Percentiles rank a stretch among this genome's conserved stretches.
These are phyloP conservation scores for Puya raimondii DNA, from an alignment of 176 grass and related monocot genomes.

Conservation along the genomic window DNA sequence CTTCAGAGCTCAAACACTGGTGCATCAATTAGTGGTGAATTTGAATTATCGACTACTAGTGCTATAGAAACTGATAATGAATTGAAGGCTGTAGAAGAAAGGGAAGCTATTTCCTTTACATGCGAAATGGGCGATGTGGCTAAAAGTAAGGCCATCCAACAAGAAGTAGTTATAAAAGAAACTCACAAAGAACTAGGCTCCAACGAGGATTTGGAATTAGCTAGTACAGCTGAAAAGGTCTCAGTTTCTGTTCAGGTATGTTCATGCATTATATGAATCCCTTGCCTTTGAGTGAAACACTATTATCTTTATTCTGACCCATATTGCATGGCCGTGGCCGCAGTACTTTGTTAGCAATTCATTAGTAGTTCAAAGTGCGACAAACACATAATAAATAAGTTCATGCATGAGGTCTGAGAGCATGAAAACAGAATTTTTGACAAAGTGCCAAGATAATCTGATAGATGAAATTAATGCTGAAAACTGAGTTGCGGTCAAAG, in stretches of 20 bases:
- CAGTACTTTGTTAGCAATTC: neutral
- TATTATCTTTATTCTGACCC: neutral
- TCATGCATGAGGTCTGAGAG: too few species aligned
- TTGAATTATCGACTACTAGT: too few species aligned
- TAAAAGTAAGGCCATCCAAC: neutral
- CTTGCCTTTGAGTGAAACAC: neutral
- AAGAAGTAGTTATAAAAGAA: neutral
- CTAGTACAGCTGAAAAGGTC: neutral
- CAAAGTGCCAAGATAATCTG: too few species aligned
- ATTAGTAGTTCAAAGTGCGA: neutral
- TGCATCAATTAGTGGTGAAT: neutral
- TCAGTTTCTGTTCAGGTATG: neutral
- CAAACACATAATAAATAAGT: too few species aligned
- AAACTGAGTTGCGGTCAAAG: neutral
- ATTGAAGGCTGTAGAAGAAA: neutral
- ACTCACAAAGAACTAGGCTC: neutral
- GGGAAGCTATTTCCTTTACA: neutral
- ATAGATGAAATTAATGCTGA: neutral
- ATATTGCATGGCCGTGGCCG: neutral
- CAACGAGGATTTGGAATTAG: neutral
- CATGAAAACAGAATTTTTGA: too few species aligned
- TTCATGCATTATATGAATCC: neutral
- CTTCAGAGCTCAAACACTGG: neutral
- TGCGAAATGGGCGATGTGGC: neutral
- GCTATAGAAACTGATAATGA: neutral